Evolutionary conservation across 148 eudicot genomes (phyloP).

Genomic region (Chenopodium berlandieri): DNA sequence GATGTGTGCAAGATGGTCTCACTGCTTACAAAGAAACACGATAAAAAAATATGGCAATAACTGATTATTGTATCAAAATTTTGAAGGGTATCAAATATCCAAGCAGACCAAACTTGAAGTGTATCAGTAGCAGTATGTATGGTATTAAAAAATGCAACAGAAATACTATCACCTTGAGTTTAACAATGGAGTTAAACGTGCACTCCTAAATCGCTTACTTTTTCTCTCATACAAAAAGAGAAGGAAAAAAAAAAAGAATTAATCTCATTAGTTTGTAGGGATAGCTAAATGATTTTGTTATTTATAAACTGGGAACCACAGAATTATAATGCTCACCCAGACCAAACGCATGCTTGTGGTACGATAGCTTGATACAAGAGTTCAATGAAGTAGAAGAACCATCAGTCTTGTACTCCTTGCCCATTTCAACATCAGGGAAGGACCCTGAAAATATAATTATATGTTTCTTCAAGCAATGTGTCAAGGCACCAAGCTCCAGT

Average conservation of each 20-base stretch:
- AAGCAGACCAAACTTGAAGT: background rate
- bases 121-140: background rate
- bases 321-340: slow-evolving; percentile 85
- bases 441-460: slow-evolving; percentile 65
- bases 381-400: slow-evolving; percentile 18
- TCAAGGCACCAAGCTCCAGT: slow-evolving; percentile 66
- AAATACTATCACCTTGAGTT: background rate
- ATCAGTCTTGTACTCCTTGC: slow-evolving; percentile 62
- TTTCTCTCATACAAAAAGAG: background rate
- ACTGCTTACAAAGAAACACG: background rate
- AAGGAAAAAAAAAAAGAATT: no score
- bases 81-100: background rate
- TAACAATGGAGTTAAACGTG: background rate
- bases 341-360: slow-evolving; percentile 77
- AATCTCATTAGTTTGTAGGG: background rate
- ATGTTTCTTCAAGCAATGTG: slow-evolving; percentile 63
- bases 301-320: slow-evolving; percentile 34
- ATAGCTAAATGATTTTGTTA: slow-evolving; percentile 17
- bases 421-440: slow-evolving; percentile 85
- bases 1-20: no score
- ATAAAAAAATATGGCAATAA: background rate
- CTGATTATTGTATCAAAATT: background rate
- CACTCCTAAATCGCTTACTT: background rate
- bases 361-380: slow-evolving; percentile 55
- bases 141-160: background rate